Percentiles rank a stretch among this genome's conserved stretches.
These are phyloP conservation scores for Narthecium ossifragum DNA, from an alignment of 106 monocot species.

Conservation along the genomic window DNA sequence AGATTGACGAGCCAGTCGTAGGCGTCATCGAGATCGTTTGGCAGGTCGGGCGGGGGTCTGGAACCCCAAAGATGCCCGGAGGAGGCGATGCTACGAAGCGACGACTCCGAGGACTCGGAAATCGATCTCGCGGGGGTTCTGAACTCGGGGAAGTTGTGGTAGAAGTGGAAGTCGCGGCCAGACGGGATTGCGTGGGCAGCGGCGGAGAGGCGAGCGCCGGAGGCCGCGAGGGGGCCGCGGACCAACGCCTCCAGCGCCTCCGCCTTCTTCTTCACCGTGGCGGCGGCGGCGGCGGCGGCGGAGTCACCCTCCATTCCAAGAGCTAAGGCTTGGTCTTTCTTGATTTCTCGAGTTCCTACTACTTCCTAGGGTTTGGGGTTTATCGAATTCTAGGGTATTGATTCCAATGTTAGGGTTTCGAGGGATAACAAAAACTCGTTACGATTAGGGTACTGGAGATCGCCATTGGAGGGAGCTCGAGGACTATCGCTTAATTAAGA, in stretches of 20 bases:
- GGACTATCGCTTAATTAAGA: too few relatives aligned
- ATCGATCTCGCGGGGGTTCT: slow-evolving; percentile 29
- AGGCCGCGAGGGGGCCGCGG: slow-evolving; percentile 39
- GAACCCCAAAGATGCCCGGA: slow-evolving; percentile 14
- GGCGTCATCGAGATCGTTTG: slow-evolving; percentile 49
- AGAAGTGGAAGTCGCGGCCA: slow-evolving; percentile 71
- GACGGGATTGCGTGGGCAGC: slow-evolving; percentile 45
- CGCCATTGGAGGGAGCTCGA: slow-evolving; percentile 6
- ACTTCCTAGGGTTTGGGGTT: too few relatives aligned
- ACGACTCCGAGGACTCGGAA: slow-evolving; percentile 12
- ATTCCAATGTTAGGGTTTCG: slow-evolving; percentile 19
- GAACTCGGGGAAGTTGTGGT: slow-evolving; percentile 61
- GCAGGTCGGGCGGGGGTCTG: slow-evolving; percentile 13
- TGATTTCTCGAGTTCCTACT: too few relatives aligned
- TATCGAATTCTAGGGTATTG: too few relatives aligned
- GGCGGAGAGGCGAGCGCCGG: slow-evolving; percentile 27
- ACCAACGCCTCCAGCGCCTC: slow-evolving; percentile 34
- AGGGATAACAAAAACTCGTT: too few relatives aligned
- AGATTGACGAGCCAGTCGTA: slow-evolving; percentile 57
- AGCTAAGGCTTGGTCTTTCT: neutral
- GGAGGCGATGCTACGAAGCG: slow-evolving; percentile 23
- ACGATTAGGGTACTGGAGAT: too few relatives aligned
- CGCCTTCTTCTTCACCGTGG: slow-evolving; percentile 28
- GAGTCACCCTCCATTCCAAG: slow-evolving; percentile 19
- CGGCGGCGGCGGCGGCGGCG: slow-evolving; percentile 3